Evolutionary conservation across 768 basidiomycete genomes (phyloP).

Genomic region (Xerocomellus dryophilus): DNA sequence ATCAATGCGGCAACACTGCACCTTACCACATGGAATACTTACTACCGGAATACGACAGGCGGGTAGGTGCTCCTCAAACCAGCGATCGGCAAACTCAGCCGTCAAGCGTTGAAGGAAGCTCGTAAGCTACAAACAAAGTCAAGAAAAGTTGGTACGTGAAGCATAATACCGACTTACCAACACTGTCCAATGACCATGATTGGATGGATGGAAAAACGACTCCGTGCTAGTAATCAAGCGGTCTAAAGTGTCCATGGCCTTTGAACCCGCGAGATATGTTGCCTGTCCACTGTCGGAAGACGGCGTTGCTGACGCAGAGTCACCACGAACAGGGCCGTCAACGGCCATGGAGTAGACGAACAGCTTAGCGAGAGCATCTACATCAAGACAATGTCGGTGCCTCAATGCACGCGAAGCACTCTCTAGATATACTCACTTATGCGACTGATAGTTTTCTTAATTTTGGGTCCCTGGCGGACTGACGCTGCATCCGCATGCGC

Average conservation of each 20-base stretch:
- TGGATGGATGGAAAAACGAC: conserved; percentile 93
- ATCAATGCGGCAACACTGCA: background rate
- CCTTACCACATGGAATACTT: conserved; percentile 1
- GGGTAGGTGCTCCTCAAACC: conserved; percentile 71
- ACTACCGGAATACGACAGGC: conserved; percentile 79
- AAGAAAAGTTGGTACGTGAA: background rate
- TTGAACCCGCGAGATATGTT: conserved; percentile 77
- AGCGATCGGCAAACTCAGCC: conserved; percentile 76
- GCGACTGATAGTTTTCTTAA: conserved; percentile 69
- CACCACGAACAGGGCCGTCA: conserved; percentile 62
- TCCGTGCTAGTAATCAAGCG: conserved; percentile 89
- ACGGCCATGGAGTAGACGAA: conserved; percentile 87
- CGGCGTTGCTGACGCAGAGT: conserved; percentile 58
- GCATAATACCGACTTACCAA: conserved; percentile 14
- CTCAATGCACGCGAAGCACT: background rate
- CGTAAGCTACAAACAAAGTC: conserved; percentile 48
- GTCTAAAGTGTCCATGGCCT: conserved; percentile 83
- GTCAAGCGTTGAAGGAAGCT: conserved; percentile 78
- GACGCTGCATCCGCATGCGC: conserved; percentile 64
- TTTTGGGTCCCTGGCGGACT: conserved; percentile 53
- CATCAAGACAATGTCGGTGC: background rate
- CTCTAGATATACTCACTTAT: conserved; percentile 40
- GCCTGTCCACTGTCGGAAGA: conserved; percentile 45
- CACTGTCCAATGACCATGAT: conserved; percentile 79
- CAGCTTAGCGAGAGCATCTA: conserved; percentile 77